Conservation (phyloP, 495 filamentous ascomycete species). For the Penicillium odoratum region DNA sequence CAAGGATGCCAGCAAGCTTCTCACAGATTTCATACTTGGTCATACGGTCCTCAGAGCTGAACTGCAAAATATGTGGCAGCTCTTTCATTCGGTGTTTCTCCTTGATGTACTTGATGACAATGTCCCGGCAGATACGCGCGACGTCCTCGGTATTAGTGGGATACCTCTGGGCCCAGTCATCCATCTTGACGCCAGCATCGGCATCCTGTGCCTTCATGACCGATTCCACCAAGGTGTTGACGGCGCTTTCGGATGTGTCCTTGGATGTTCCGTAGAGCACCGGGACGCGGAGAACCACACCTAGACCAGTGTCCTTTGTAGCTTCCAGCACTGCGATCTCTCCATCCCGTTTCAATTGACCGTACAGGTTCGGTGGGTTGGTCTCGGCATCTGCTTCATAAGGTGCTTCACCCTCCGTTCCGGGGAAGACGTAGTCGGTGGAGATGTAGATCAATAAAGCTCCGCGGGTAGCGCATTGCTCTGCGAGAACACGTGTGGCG, state of each 20-base stretch:
- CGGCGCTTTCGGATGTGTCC: constrained; percentile 67
- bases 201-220: constrained; percentile 66
- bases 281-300: constrained; percentile 79
- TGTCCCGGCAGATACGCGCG: constrained; percentile 70
- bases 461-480: constrained; percentile 58
- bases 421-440: constrained; percentile 92
- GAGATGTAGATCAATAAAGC: constrained; percentile 88
- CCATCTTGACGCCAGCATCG: constrained; percentile 69
- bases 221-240: constrained; percentile 76
- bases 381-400: constrained; percentile 67
- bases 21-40: constrained; percentile 93
- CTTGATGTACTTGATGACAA: constrained; percentile 67
- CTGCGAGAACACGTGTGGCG: constrained; percentile 65
- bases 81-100: constrained; percentile 37
- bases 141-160: constrained; percentile 89
- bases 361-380: constrained; percentile 81
- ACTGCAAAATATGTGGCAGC: constrained; percentile 77
- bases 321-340: constrained; percentile 69
- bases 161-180: constrained; percentile 84
- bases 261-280: constrained; percentile 76
- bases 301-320: constrained; percentile 53
- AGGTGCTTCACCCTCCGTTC: constrained; percentile 78
- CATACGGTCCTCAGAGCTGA: constrained; percentile 81
- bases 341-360: constrained; percentile 82
- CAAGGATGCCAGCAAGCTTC: constrained; percentile 77